phyloP scores from a whole-genome alignment of 768 basidiomycete genomes.

The Collybia mongolica region DNA sequence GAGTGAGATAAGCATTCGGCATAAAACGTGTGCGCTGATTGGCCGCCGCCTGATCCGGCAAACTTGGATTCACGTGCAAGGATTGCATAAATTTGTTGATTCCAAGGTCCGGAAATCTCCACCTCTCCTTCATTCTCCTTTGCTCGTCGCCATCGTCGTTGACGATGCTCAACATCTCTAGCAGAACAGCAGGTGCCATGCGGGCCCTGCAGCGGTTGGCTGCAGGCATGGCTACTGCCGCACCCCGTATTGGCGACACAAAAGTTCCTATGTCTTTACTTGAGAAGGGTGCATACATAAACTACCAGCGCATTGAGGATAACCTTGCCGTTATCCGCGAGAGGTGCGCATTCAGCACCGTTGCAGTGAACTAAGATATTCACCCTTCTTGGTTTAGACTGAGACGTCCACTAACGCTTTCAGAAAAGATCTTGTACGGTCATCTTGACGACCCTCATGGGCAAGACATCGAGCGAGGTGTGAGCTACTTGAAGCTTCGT shows the following conservation, averaged over 20 bases:
- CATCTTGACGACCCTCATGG: constrained; percentile 93
- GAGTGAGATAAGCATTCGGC: neutral
- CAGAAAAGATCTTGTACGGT: constrained; percentile 97
- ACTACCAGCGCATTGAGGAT: constrained; percentile 98
- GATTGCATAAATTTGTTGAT: constrained; percentile 37
- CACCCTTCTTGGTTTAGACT: constrained; percentile 48
- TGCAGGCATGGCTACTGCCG: constrained; percentile 79
- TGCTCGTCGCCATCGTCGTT: constrained; percentile 27
- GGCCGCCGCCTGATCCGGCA: constrained; percentile 19
- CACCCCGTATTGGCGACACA: constrained; percentile 81
- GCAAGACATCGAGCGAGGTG: constrained; percentile 89
- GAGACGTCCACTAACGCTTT: constrained; percentile 86
- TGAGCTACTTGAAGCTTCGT: constrained; percentile 94
- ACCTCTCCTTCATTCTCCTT: constrained; percentile 20
- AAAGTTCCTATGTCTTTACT: constrained; percentile 88
- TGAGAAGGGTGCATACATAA: constrained; percentile 82
- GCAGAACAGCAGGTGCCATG: constrained; percentile 51
- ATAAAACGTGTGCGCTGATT: constrained; percentile 30
- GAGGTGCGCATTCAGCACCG: constrained; percentile 46
- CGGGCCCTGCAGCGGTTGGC: constrained; percentile 51
- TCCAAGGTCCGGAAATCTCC: constrained; percentile 33
- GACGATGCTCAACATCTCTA: constrained; percentile 66
- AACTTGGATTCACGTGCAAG: constrained; percentile 36
- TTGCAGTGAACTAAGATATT: neutral
- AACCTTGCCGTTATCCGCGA: constrained; percentile 87